Evolutionary conservation across 805 yeast genomes (phyloP).

Genomic region (Yarrowia keelungensis): DNA sequence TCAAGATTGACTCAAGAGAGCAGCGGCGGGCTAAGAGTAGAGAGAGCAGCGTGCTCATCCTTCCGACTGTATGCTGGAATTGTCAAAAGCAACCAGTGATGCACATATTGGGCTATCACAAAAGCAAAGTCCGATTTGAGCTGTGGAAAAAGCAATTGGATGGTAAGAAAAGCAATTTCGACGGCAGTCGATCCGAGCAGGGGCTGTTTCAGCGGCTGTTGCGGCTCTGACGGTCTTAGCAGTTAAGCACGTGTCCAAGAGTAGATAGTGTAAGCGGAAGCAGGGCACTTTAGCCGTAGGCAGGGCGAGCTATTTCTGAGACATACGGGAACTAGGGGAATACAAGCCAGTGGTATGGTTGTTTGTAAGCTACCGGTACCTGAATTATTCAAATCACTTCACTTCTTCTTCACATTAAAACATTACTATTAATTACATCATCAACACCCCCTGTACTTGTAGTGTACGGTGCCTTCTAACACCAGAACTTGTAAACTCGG

Average conservation of each 20-base stretch:
- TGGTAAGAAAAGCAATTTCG: neutral
- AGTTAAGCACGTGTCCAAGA: conserved; percentile 3
- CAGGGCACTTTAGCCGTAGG: too few relatives aligned
- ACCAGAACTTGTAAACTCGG: conserved; percentile 56
- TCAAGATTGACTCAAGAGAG: conserved; percentile 10
- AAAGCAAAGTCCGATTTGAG: neutral
- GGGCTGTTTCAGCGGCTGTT: conserved; percentile 2
- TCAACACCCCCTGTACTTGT: neutral
- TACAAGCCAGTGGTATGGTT: too few relatives aligned
- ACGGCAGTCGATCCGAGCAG: conserved; percentile 31
- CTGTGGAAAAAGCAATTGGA: neutral
- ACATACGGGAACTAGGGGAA: too few relatives aligned
- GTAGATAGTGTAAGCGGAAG: too few relatives aligned
- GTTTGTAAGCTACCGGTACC: too few relatives aligned
- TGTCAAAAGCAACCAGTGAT: conserved; percentile 13
- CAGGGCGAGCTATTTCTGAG: too few relatives aligned
- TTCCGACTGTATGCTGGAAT: too few relatives aligned
- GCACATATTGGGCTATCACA: conserved; percentile 18
- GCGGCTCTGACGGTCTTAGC: neutral
- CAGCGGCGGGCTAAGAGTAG: too few relatives aligned
- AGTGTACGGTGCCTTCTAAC: conserved; percentile 48
- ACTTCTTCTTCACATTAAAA: too few relatives aligned
- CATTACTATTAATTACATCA: conserved; percentile 10
- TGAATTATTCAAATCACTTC: too few relatives aligned
- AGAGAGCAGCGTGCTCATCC: too few relatives aligned